Conservation (phyloP, 495 filamentous ascomycete genomes). For the Clavariopsis aquatica region DNA sequence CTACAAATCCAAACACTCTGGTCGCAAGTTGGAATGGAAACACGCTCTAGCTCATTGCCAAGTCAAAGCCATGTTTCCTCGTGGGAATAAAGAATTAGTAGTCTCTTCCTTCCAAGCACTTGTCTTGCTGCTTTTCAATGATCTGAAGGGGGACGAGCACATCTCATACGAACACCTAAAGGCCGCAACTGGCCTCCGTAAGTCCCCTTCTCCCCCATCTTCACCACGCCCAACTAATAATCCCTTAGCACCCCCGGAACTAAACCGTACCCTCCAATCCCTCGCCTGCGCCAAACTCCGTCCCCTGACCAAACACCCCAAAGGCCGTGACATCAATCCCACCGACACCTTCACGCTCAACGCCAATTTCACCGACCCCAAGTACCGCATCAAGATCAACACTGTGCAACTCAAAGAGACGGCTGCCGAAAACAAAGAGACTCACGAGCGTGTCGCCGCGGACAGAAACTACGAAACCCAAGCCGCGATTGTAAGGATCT, state of each 20-base stretch:
- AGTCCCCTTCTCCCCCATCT: slow-evolving; percentile 37
- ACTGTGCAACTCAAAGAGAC: slow-evolving; percentile 97
- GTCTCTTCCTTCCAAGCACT: slow-evolving; percentile 90
- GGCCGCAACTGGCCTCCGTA: slow-evolving; percentile 66
- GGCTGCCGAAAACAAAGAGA: slow-evolving; percentile 84
- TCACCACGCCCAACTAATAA: slow-evolving; percentile 4
- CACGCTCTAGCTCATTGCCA: slow-evolving; percentile 87
- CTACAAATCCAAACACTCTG: slow-evolving; percentile 84
- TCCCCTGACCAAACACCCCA: slow-evolving; percentile 83
- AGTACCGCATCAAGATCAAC: slow-evolving; percentile 96
- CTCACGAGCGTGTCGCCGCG: slow-evolving; percentile 81
- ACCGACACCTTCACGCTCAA: slow-evolving; percentile 85
- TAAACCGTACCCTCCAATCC: slow-evolving; percentile 88
- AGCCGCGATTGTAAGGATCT: slow-evolving; percentile 93
- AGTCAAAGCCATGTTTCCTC: slow-evolving; percentile 73
- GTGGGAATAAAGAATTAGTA: slow-evolving; percentile 78
- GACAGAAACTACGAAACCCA: slow-evolving; percentile 96
- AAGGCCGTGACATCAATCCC: slow-evolving; percentile 72
- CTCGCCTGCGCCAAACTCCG: slow-evolving; percentile 86
- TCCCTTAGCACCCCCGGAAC: slow-evolving; percentile 65
- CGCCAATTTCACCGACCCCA: slow-evolving; percentile 69
- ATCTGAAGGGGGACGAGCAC: slow-evolving; percentile 54
- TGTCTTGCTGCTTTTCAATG: slow-evolving; percentile 90
- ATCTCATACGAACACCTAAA: slow-evolving; percentile 72
- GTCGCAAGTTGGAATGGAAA: slow-evolving; percentile 86